Percentiles rank a stretch among this genome's conserved stretches.
phyloP scores from a whole-genome alignment of 495 filamentous ascomycete genomes.

The Hypoxylon lienhwacheense region DNA sequence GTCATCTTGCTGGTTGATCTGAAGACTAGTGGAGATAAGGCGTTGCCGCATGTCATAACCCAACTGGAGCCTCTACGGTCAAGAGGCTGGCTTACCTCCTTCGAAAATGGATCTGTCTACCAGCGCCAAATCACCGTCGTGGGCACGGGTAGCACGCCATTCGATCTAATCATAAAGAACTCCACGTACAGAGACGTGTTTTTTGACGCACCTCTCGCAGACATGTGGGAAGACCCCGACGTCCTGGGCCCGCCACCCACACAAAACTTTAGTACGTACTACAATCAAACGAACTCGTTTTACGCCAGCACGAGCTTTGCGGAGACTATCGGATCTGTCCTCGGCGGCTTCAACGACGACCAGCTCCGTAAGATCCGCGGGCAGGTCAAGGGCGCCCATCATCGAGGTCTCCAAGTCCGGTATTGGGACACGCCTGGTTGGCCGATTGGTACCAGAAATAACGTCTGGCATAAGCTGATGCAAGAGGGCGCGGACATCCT shows the following conservation, averaged over 20 bases:
- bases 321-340: conserved; percentile 49
- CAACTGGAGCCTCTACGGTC: conserved; percentile 68
- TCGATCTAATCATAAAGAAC: conserved; percentile 57
- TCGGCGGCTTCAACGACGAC: conserved; percentile 45
- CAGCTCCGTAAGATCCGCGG: conserved; percentile 64
- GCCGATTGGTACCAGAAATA: conserved; percentile 72
- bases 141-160: conserved; percentile 76
- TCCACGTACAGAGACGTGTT: conserved; percentile 63
- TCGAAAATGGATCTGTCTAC: conserved; percentile 54
- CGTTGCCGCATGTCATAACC: conserved; percentile 59
- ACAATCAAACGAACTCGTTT: conserved; percentile 54
- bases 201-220: conserved; percentile 63
- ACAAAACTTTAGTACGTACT: conserved; percentile 34
- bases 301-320: conserved; percentile 57
- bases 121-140: conserved; percentile 72
- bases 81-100: conserved; percentile 60
- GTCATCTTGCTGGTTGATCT: conserved; percentile 73
- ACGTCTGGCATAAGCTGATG: conserved; percentile 72
- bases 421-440: conserved; percentile 82
- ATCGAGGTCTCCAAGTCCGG: conserved; percentile 67
- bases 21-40: conserved; percentile 57
- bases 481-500: conserved; percentile 71
- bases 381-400: conserved; percentile 70
- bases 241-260: conserved; percentile 1
- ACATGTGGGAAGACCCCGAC: conserved; percentile 44